Base-by-base conservation (phyloP, 2,329 filamentous ascomycete genomes). In the Aspergillus aculeatus region DNA sequence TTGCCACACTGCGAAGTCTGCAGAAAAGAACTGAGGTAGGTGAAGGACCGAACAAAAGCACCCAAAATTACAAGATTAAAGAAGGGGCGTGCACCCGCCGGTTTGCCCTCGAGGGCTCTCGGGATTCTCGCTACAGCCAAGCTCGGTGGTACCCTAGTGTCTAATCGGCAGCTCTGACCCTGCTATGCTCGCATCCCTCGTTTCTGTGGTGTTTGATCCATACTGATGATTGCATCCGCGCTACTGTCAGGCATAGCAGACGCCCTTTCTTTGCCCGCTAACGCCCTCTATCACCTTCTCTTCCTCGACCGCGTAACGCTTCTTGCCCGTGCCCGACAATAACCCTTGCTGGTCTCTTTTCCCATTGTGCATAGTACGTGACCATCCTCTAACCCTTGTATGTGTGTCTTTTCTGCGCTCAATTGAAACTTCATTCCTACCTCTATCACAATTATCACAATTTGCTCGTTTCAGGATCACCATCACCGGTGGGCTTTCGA, bases 211-310 rank as follows among this genome's bases (percentile, higher is more conserved):
- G 62, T 58, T 66, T 64, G 53, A 64, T 63, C 54, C 62, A 63
- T 63, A 64, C 64, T 69, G 60, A 62, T 57, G 51, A 38, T 51
- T 62, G 59, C 63, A 64, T 64, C 52, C 11, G 56, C 61, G 53
- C 62, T 66, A 68, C 64, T 62, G 63, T 54, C 59, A 67, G 62
- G 64, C 57, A 49, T 61, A 57, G 52, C 54, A 56, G 57, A 60
- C 57, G 29, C 62, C 60, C 61, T 61, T 29, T 59, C 50, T 54
- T 56, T 57, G 48, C 60, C 60, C 62, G 59, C 58, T 61, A 55
- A 59, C 58, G 57, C 41, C 50, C 48, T 62, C 52, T 56, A 58
- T 50, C 38, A 54, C 47, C 56, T 49, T 47, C 60, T 50, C 31
- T 5, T 35, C 38, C 14, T 44, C 38, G 24, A 35, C 53, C n/a